Conservation (phyloP, 805 yeast genomes). For the Sungouiozyma ichnusensis region DNA sequence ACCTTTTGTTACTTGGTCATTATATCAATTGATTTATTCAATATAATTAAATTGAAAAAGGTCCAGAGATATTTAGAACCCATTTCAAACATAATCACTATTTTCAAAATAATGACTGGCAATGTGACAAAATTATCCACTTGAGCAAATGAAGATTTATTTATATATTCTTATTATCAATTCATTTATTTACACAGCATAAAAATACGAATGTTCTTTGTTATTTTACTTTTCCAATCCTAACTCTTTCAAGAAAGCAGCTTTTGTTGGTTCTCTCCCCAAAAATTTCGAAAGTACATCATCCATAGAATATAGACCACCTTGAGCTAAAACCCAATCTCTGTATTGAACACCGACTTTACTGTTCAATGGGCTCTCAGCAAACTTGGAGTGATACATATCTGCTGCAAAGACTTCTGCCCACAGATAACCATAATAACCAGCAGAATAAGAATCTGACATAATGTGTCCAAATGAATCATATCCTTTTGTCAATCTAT, state of each 20-base stretch:
- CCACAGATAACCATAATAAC: constrained; percentile 81
- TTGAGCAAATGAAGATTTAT: constrained; percentile 1
- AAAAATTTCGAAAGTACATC: constrained; percentile 54
- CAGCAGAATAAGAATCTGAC: constrained; percentile 77
- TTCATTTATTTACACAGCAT: no score
- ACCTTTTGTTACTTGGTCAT: constrained; percentile 16
- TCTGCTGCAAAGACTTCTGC: constrained; percentile 81
- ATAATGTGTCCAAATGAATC: constrained; percentile 70
- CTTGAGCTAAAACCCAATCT: constrained; percentile 55
- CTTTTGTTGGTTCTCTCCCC: constrained; percentile 66
- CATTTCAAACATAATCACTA: constrained; percentile 15
- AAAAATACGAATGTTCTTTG: neutral
- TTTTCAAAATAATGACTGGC: constrained; percentile 12
- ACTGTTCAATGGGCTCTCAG: constrained; percentile 54
- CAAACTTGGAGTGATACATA: constrained; percentile 63
- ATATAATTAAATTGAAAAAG: constrained; percentile 5
- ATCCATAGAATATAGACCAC: constrained; percentile 64
- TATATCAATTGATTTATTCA: constrained; percentile 10
- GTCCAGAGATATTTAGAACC: constrained; percentile 13
- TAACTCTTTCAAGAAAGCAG: constrained; percentile 62
- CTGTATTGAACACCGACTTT: constrained; percentile 56
- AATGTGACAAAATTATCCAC: constrained; percentile 2
- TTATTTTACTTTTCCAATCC: constrained; percentile 30
- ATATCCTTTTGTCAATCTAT: constrained; percentile 50
- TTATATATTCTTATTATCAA: constrained; percentile 1